Base-by-base conservation (phyloP, 2,329 filamentous ascomycete genomes). In the Nigrospora osmanthi region DNA sequence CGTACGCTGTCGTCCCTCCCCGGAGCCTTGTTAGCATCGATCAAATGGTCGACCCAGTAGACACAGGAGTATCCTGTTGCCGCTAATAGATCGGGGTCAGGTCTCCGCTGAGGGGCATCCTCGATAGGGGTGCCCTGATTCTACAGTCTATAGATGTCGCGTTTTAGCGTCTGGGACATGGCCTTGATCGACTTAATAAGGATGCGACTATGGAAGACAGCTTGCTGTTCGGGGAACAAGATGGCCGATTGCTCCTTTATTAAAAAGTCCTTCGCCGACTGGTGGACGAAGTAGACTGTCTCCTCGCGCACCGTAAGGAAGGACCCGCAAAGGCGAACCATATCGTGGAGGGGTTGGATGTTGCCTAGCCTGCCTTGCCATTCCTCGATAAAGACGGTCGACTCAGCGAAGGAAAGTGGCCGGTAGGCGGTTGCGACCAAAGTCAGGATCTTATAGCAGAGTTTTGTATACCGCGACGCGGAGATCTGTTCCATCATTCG, bases 201-300 rank as follows among this genome's bases (percentile, higher is more conserved):
- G 5, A 72, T 59, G 0, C 1, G 4, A 14, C 54, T 35, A 44
- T 71, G 64, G 13, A 52, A 46, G 3, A 51, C 38, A n/a, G 43
- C 35, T 5, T 41, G 31, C 2, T 62, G 58, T 23, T n/a, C 38
- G 7, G 61, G 57, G 38, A 67, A 63, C 5, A 69, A 50, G 13
- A 48, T 35, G 15, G 40, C n/a, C 11, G 40, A 44, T 40, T 49
- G 51, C 11, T 56, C 44, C 31, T 52, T 23, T 7, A 46, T 33
- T 3, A 74, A 45, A 47, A 58, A 68, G 15, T 72, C 68, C 48
- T 69, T 69, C 0, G 66, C 69, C 5, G 67, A 71, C 45, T 68
- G 62, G 47, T 72, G 67, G 1, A 72, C 57, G 48, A 69, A 61
- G 38, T 55, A 62, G 7, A 71, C 39, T 1, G 31, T 48, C 2